Evolutionary conservation across 768 basidiomycete species (phyloP).

Genomic region (Lactarius evosmus): DNA sequence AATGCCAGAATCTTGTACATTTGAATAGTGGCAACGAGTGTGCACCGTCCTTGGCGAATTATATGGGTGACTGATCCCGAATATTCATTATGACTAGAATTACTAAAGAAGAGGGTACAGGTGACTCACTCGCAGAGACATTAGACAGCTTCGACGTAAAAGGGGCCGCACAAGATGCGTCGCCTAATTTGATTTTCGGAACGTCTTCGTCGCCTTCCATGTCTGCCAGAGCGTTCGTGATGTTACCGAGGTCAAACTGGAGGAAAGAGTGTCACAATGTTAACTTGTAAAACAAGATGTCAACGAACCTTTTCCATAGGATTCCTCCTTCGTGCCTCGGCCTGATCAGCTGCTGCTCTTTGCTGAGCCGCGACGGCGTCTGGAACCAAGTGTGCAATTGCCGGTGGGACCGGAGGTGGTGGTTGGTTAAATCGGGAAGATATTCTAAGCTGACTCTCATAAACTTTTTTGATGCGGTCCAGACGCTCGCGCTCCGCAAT

Average conservation of each 20-base stretch:
- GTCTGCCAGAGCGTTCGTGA: constrained; percentile 83
- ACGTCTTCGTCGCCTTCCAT: constrained; percentile 95
- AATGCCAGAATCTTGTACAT: constrained; percentile 99
- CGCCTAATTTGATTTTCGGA: constrained; percentile 98
- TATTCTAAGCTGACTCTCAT: constrained; percentile 91
- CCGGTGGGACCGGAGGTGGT: constrained; percentile 88
- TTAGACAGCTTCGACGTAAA: constrained; percentile 99
- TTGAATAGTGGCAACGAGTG: constrained; percentile 96
- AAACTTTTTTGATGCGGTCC: constrained; percentile 94
- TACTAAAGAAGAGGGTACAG: neutral
- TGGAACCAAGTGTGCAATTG: constrained; percentile 84
- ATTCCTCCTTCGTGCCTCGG: constrained; percentile 69
- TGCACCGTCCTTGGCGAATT: constrained; percentile 97
- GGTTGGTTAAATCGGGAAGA: constrained; percentile 88
- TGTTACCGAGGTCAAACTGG: constrained; percentile 73
- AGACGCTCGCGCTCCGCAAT: constrained; percentile 89
- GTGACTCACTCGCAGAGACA: constrained; percentile 83
- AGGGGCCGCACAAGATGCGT: constrained; percentile 96
- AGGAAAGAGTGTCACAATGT: constrained; percentile 20
- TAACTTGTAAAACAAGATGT: neutral
- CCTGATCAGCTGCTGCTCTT: constrained; percentile 63
- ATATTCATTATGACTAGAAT: neutral
- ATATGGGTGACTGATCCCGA: constrained; percentile 78
- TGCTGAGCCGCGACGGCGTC: constrained; percentile 89
- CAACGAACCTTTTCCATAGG: constrained; percentile 82